A percentile compares a stretch with the other conserved stretches of the same genome.
Evolutionary conservation across 768 basidiomycete genomes (phyloP).

Genomic region (Krasilnikovozyma curviuscula): DNA sequence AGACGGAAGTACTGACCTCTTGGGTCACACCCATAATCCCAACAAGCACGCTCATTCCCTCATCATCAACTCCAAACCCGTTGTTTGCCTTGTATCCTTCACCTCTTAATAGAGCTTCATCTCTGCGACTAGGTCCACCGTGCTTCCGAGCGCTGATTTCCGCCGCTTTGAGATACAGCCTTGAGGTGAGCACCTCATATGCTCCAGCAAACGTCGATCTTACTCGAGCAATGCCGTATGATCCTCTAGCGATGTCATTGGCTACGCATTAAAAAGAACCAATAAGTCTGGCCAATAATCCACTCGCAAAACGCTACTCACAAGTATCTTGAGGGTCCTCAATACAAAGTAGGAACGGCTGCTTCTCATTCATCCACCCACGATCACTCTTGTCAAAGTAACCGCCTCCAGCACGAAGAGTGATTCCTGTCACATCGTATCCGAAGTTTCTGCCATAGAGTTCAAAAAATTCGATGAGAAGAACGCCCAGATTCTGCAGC

Average conservation of each 20-base stretch:
- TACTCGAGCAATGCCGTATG: slow-evolving; percentile 64
- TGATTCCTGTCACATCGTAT: slow-evolving; percentile 66
- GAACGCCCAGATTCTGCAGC: slow-evolving; percentile 70
- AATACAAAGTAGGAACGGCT: slow-evolving; percentile 44
- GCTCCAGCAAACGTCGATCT: slow-evolving; percentile 66
- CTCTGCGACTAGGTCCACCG: slow-evolving; percentile 39
- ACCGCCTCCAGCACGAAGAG: slow-evolving; percentile 63
- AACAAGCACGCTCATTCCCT: slow-evolving; percentile 58
- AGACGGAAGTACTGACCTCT: slow-evolving; percentile 37
- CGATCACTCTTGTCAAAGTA: slow-evolving; percentile 67
- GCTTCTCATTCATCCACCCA: slow-evolving; percentile 49
- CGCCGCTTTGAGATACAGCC: slow-evolving; percentile 32
- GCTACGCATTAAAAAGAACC: slow-evolving; percentile 31
- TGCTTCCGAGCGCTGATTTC: slow-evolving; percentile 8
- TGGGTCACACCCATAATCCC: slow-evolving; percentile 64
- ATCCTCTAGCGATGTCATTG: slow-evolving; percentile 82
- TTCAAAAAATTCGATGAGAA: slow-evolving; percentile 94
- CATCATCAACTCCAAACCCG: slow-evolving; percentile 12
- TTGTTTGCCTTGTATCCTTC: slow-evolving; percentile 31
- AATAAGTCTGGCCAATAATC: not conserved
- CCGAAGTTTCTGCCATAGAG: slow-evolving; percentile 83
- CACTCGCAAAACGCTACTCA: slow-evolving; percentile 29
- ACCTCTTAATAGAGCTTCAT: slow-evolving; percentile 30
- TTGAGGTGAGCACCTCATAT: slow-evolving; percentile 43
- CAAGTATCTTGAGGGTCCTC: slow-evolving; percentile 84